Percentiles rank a stretch among this genome's conserved stretches.
Evolutionary conservation across 2,329 filamentous ascomycete genomes (phyloP).

Genomic region (Fusarium praegraminearum): DNA sequence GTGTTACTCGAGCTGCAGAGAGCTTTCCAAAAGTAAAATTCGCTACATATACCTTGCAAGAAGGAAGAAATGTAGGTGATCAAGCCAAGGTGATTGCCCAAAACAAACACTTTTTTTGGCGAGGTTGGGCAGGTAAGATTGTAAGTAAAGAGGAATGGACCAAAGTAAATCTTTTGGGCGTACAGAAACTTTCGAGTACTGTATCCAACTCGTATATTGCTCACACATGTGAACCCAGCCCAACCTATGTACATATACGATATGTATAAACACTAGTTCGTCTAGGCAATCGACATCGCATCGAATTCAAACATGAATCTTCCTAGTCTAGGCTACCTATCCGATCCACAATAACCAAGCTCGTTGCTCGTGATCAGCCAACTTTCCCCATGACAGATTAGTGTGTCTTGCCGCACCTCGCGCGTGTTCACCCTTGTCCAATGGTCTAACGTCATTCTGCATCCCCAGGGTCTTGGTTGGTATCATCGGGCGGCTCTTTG

Average conservation of each 20-base stretch:
- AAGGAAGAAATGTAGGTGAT: slow-evolving; percentile 11
- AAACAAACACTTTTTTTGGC: slow-evolving; percentile 6
- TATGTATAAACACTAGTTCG: slow-evolving; percentile 14
- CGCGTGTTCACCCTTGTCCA: slow-evolving; percentile 40
- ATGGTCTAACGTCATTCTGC: slow-evolving; percentile 44
- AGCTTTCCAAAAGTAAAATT: slow-evolving; percentile 28
- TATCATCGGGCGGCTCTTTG: slow-evolving; percentile 29
- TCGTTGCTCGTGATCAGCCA: slow-evolving; percentile 44
- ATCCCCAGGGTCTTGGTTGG: slow-evolving; percentile 34
- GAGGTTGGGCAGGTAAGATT: neutral
- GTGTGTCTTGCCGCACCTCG: slow-evolving; percentile 35
- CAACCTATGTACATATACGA: slow-evolving; percentile 22
- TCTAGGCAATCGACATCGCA: slow-evolving; percentile 15
- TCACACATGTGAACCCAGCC: slow-evolving; percentile 22
- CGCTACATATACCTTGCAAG: slow-evolving; percentile 4
- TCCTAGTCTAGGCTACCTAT: slow-evolving; percentile 18
- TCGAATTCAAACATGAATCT: slow-evolving; percentile 13
- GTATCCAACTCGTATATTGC: slow-evolving; percentile 20
- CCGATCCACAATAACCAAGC: slow-evolving; percentile 40
- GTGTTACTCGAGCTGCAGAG: slow-evolving; percentile 29
- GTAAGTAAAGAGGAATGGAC: slow-evolving; percentile 12
- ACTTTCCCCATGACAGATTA: slow-evolving; percentile 35
- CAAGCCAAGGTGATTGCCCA: slow-evolving; percentile 7
- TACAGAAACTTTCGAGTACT: slow-evolving; percentile 21
- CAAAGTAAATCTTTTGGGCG: neutral